Conservation (phyloP, 1,284 basidiomycete species). For the Mycena citricolor region DNA sequence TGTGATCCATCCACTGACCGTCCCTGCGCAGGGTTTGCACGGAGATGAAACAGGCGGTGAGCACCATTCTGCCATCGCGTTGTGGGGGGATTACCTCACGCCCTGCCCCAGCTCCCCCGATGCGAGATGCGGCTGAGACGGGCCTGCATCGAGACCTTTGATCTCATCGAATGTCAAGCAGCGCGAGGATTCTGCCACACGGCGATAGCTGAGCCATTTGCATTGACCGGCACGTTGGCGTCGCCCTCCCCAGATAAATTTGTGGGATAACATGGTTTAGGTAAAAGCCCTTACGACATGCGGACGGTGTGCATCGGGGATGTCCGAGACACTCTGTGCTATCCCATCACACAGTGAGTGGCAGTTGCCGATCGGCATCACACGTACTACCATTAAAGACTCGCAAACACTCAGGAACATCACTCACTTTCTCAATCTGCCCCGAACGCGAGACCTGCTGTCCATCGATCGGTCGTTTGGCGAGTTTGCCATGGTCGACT, state of each 20-base stretch:
- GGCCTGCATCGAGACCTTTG: slow-evolving; percentile 38
- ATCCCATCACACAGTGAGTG: slow-evolving; percentile 38
- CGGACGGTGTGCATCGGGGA: slow-evolving; percentile 46
- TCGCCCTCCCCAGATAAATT: neutral
- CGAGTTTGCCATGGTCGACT: slow-evolving; percentile 4
- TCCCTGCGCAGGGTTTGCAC: slow-evolving; percentile 34
- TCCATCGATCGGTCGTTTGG: slow-evolving; percentile 43
- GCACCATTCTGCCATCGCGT: slow-evolving; percentile 8
- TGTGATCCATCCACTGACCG: neutral
- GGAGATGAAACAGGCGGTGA: slow-evolving; percentile 40
- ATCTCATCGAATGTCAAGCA: slow-evolving; percentile 42
- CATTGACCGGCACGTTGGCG: slow-evolving; percentile 29
- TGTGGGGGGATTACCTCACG: neutral
- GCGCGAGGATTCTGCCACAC: slow-evolving; percentile 41
- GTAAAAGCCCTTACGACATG: slow-evolving; percentile 50
- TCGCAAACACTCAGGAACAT: too few relatives aligned
- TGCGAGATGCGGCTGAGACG: slow-evolving; percentile 37
- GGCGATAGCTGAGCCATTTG: slow-evolving; percentile 29
- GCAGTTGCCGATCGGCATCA: neutral
- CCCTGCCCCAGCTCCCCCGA: slow-evolving; percentile 31
- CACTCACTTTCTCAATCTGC: slow-evolving; percentile 45
- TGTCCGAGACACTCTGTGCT: slow-evolving; percentile 33
- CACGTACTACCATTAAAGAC: slow-evolving; percentile 2
- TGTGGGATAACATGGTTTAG: slow-evolving; percentile 9
- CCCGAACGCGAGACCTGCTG: slow-evolving; percentile 44